These are phyloP conservation scores for Globisporangium rhizosaccharum DNA, from an alignment of 352 stramenopile genomes.

Conservation along the genomic window DNA sequence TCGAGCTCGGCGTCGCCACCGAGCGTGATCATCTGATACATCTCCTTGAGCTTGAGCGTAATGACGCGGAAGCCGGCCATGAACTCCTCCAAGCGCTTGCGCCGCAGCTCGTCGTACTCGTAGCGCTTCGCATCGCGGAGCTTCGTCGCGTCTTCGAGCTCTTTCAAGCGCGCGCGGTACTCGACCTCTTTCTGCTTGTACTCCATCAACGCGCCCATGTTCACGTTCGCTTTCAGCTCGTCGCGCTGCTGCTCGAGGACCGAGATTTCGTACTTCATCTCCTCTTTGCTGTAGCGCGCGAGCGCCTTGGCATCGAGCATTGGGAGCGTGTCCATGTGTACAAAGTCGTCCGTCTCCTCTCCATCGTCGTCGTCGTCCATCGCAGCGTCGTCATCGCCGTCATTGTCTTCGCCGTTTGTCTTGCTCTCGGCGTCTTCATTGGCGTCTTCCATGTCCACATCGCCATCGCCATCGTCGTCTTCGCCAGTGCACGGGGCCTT, in stretches of 20 bases:
- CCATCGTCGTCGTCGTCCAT: slow-evolving; percentile 24
- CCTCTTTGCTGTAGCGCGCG: slow-evolving; percentile 85
- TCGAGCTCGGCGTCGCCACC: slow-evolving; percentile 98
- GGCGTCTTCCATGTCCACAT: slow-evolving; percentile 31
- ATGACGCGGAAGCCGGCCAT: slow-evolving; percentile 99
- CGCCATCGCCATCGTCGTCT: slow-evolving; percentile 24
- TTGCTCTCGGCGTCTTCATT: slow-evolving; percentile 25
- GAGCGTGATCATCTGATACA: slow-evolving; percentile 99
- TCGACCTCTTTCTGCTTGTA: slow-evolving; percentile 95
- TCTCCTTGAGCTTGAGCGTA: slow-evolving; percentile 99
- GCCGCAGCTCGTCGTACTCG: slow-evolving; percentile 95
- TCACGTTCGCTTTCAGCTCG: slow-evolving; percentile 92
- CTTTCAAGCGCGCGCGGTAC: slow-evolving; percentile 89
- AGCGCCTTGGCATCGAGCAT: slow-evolving; percentile 72
- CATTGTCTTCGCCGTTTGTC: slow-evolving; percentile 16
- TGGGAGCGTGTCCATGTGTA: slow-evolving; percentile 55
- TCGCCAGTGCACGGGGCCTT: slow-evolving; percentile 2
- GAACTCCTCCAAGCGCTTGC: slow-evolving; percentile 97
- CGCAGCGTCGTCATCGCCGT: slow-evolving; percentile 19
- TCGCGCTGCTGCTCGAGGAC: slow-evolving; percentile 91
- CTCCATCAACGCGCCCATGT: slow-evolving; percentile 88
- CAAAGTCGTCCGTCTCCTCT: slow-evolving; percentile 25
- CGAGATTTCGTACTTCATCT: slow-evolving; percentile 92
- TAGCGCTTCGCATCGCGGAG: slow-evolving; percentile 90
- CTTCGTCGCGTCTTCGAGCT: slow-evolving; percentile 94